Evolutionary conservation across 495 filamentous ascomycete species (phyloP).

Genomic region (Aspergillus diversus): DNA sequence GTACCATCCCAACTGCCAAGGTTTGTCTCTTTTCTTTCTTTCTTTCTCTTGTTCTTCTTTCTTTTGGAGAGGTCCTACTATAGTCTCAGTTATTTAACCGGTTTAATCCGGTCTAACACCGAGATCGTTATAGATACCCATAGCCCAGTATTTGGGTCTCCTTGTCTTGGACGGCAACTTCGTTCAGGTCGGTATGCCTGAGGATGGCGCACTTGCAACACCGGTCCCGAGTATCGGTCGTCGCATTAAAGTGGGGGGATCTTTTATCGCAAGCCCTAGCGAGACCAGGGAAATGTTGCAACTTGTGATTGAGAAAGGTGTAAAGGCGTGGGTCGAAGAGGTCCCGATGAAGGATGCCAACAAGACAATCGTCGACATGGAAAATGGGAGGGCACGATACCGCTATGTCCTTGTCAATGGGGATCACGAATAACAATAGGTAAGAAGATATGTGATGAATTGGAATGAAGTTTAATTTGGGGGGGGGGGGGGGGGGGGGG

Average conservation of each 20-base stretch:
- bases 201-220: constrained; percentile 66
- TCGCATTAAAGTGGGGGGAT: constrained; percentile 69
- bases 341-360: constrained; percentile 78
- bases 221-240: constrained; percentile 66
- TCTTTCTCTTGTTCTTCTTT: too few relatives aligned
- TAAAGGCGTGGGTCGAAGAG: constrained; percentile 74
- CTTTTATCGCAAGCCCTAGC: constrained; percentile 68
- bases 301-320: constrained; percentile 69
- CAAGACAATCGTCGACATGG: constrained; percentile 65
- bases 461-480: constrained; percentile 8
- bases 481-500: too few relatives aligned
- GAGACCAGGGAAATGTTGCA: constrained; percentile 85
- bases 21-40: constrained; percentile 22
- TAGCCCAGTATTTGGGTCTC: constrained; percentile 68
- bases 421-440: constrained; percentile 17
- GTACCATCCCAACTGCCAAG: constrained; percentile 73
- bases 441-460: constrained; percentile 6
- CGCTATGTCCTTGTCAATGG: constrained; percentile 75
- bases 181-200: constrained; percentile 77
- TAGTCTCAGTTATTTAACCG: too few relatives aligned
- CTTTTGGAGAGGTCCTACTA: not conserved
- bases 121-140: constrained; percentile 59
- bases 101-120: not conserved
- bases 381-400: constrained; percentile 75
- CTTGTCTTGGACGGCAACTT: constrained; percentile 71